phyloP scores from a whole-genome alignment of 148 eudicot genomes.

The Chenopodium album region DNA sequence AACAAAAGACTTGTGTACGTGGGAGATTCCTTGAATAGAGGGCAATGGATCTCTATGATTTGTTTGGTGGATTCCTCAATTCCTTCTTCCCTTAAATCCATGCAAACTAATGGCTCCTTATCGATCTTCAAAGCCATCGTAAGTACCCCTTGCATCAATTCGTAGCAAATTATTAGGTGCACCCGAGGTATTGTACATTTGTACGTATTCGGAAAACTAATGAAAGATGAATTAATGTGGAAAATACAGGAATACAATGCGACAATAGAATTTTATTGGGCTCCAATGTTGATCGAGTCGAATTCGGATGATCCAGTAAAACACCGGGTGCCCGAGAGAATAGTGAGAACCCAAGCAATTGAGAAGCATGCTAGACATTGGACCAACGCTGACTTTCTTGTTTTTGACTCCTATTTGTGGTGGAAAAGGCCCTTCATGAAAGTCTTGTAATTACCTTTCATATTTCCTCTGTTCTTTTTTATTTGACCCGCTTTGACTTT shows the following conservation, averaged over 20 bases:
- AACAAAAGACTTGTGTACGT: constrained; percentile 77
- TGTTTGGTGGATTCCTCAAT: constrained; percentile 57
- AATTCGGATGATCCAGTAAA: constrained; percentile 67
- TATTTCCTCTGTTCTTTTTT: no score
- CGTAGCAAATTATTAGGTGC: neutral
- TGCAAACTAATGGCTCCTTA: constrained; percentile 54
- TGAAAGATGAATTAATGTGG: neutral
- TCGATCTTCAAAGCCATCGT: constrained; percentile 63
- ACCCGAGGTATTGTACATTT: no score
- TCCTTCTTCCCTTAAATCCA: constrained; percentile 44
- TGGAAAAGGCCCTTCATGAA: constrained; percentile 67
- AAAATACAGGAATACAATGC: constrained; percentile 68
- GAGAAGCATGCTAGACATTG: constrained; percentile 79
- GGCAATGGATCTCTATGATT: constrained; percentile 90
- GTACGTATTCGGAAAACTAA: neutral
- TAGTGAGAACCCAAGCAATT: constrained; percentile 57
- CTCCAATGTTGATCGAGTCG: constrained; percentile 78
- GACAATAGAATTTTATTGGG: constrained; percentile 78
- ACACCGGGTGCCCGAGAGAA: constrained; percentile 58
- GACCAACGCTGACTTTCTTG: constrained; percentile 69
- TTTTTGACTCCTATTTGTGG: constrained; percentile 79
- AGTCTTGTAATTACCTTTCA: constrained; percentile 24
- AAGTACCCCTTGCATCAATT: constrained; percentile 18
- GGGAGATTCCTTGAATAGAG: constrained; percentile 81
- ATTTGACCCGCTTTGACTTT: no score